Conservation (phyloP, 352 stramenopile genomes). For the Globisporangium radiosum region DNA sequence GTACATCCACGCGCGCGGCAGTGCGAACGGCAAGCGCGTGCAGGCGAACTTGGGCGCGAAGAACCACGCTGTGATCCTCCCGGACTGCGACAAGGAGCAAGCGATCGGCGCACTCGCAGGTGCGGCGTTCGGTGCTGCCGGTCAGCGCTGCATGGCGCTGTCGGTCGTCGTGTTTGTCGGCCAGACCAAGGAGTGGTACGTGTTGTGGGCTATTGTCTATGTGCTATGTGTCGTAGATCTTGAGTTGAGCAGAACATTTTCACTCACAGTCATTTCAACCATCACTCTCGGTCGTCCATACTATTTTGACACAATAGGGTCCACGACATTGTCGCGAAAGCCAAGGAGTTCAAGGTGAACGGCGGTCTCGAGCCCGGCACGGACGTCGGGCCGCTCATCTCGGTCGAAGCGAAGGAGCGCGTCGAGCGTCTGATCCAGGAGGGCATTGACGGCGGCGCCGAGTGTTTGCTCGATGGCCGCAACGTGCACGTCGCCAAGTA, state of each 20-base stretch:
- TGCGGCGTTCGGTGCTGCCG: constrained; percentile 94
- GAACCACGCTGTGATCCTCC: constrained; percentile 97
- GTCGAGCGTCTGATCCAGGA: constrained; percentile 87
- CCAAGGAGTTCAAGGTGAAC: constrained; percentile 90
- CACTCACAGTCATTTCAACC: too few species aligned
- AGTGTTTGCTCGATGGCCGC: constrained; percentile 90
- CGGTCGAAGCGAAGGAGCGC: constrained; percentile 78
- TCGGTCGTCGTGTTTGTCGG: constrained; percentile 95
- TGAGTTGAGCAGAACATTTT: too few species aligned
- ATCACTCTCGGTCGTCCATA: not conserved
- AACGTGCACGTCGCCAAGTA: constrained; percentile 87
- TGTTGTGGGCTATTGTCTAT: not conserved
- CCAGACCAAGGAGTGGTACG: constrained; percentile 83
- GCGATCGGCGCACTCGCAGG: constrained; percentile 84
- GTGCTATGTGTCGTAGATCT: too few species aligned
- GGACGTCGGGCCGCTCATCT: constrained; percentile 89
- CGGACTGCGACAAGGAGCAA: constrained; percentile 90
- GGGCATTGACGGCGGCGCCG: constrained; percentile 87
- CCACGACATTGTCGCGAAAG: constrained; percentile 87
- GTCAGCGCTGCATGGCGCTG: constrained; percentile 97
- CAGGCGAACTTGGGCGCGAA: constrained; percentile 97
- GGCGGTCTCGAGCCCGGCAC: constrained; percentile 67
- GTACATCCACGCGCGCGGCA: constrained; percentile 90
- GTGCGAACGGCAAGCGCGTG: constrained; percentile 90
- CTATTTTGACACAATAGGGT: constrained; percentile 26